A percentile compares a stretch with the other conserved stretches of the same genome.
phyloP scores from a whole-genome alignment of 2,329 filamentous ascomycete species.

The Raffaelea deltoideospora region DNA sequence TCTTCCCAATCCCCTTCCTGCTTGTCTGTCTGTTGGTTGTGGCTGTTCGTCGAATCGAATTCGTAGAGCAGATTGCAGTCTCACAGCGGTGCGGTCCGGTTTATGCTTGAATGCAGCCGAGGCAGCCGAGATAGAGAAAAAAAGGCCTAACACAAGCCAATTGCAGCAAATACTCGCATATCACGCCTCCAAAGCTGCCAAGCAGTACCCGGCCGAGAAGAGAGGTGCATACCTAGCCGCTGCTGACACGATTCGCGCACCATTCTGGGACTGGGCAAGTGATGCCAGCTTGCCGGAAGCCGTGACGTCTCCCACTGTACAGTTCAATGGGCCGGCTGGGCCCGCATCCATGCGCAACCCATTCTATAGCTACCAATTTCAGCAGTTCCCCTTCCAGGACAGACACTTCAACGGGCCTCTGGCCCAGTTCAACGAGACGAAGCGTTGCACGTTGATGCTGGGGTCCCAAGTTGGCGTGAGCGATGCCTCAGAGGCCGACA shows the following conservation, averaged over 20 bases:
- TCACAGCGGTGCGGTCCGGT: no score
- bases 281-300: conserved; percentile 26
- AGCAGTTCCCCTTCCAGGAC: conserved; percentile 20
- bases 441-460: conserved; percentile 19
- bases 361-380: conserved; percentile 35
- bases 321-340: conserved; percentile 12
- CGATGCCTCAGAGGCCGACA: conserved; percentile 16
- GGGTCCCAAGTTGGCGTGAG: conserved; percentile 22
- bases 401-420: conserved; percentile 15
- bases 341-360: conserved; percentile 27
- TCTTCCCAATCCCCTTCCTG: not conserved
- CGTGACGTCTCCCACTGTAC: conserved; percentile 15
- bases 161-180: conserved; percentile 34
- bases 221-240: conserved; percentile 25
- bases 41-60: no score
- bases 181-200: conserved; percentile 30
- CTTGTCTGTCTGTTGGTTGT: not conserved
- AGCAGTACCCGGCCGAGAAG: conserved; percentile 21
- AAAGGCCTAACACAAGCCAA: no score
- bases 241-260: conserved; percentile 29
- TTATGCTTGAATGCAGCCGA: not conserved
- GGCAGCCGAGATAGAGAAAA: not conserved
- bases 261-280: conserved; percentile 40
- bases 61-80: no score
- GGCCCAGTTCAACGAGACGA: conserved; percentile 19